Conservation (phyloP, 129 eudicot species). For the Apium graveolens region DNA sequence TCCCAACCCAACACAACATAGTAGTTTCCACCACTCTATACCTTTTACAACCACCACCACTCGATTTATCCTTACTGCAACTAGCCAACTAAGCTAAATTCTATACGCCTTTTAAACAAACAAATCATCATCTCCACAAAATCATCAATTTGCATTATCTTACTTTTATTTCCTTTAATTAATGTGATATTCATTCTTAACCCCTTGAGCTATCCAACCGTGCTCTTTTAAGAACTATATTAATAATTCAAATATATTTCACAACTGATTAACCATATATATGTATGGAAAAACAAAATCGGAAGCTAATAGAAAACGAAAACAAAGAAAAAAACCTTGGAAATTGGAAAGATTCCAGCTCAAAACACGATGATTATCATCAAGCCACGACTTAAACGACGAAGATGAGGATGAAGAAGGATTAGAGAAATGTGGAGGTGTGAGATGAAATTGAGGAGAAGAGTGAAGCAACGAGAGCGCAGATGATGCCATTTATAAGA, state of each 20-base stretch:
- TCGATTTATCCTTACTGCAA: not conserved
- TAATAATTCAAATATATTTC: not conserved
- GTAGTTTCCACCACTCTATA: not conserved
- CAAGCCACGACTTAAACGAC: constrained; percentile 17
- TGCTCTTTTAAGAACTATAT: too few species aligned
- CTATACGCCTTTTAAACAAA: not conserved
- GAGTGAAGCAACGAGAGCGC: constrained; percentile 28
- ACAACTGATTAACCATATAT: not conserved
- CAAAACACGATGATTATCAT: constrained; percentile 14
- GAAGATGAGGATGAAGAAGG: constrained; percentile 23
- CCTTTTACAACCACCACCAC: not conserved
- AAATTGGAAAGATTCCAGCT: constrained; percentile 35
- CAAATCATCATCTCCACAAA: not conserved
- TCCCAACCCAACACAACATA: too few species aligned
- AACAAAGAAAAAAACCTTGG: constrained; percentile 19
- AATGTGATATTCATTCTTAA: not conserved
- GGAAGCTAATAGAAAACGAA: not conserved
- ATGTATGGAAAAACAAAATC: not conserved
- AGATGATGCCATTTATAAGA: constrained; percentile 30
- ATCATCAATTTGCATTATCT: not conserved
- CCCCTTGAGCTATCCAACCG: too few species aligned
- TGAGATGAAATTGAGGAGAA: constrained; percentile 19
- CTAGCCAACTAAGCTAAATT: not conserved
- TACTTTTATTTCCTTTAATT: not conserved
- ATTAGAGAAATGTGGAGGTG: constrained; percentile 15